Base-by-base conservation (phyloP, 2,329 filamentous ascomycete species). In the Bipolaris bicolor region DNA sequence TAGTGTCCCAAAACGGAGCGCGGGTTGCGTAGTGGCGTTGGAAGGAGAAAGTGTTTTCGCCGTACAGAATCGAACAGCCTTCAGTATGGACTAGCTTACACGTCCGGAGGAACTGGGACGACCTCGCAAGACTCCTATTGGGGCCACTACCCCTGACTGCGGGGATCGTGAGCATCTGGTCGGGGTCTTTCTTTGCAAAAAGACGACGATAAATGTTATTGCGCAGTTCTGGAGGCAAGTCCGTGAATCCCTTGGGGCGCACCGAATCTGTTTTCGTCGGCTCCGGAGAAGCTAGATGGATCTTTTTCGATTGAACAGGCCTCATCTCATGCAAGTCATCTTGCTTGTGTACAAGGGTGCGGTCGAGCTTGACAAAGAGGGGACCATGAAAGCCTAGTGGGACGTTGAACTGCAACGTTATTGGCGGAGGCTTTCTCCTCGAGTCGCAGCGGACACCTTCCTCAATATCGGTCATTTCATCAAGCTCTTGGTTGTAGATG, bases 1-100 rank as follows among this genome's bases (percentile, higher is more conserved):
- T 65, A 2, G 68, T 61, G 34, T 74, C 74, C 71, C 77, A 81
- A 72, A 76, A 82, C 34, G 62, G 73, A 55, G 63, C 74, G 40
- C 79, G 76, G 3, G 65, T 74, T n/a, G 61, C 60, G 44, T 59
- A 62, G 52, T 74, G 76, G 36, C 77, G 77, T 39, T 74, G 69
- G 58, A 84, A 80, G 37, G 71, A 60, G 67, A 83, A 84, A 2
- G 67, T 71, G 61, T 83, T 83, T 60, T 81, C 78, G n/a, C 79
- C 75, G 59, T 84, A 84, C 0, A 84, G 71, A 36, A 84, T 75
- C 29, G 71, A 77, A 40, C 79, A 76, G 20, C 73, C 81, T 72
- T 83, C 81, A 31, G 77, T 66, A 47, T 77, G 69, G 20, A 83
- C 74, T 34, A 78, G 70, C 40, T 71, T 76, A 68, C 80, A 83